Evolutionary conservation across 108 stramenopile species (phyloP).

Genomic region (Cyclotella kingstonii): DNA sequence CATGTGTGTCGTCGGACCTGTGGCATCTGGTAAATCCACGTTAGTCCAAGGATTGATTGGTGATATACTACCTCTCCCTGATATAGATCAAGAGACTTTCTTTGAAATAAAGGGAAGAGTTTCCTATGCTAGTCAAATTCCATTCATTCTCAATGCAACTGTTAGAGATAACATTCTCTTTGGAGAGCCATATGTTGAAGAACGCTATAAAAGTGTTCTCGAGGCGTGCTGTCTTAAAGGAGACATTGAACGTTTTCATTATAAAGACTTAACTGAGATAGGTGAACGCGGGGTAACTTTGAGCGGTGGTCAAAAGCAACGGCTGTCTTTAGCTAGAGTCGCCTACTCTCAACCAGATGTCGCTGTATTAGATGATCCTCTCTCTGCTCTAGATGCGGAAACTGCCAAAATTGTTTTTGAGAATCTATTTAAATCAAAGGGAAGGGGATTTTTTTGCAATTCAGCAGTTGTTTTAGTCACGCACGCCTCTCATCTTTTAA

Average conservation of each 20-base stretch:
- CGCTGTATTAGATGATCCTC: conserved; percentile 86
- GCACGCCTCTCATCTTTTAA: conserved; percentile 82
- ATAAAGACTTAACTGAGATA: conserved; percentile 80
- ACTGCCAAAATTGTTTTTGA: conserved; percentile 83
- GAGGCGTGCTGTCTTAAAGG: conserved; percentile 75
- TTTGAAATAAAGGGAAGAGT: conserved; percentile 44
- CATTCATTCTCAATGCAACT: conserved; percentile 93
- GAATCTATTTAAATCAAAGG: conserved; percentile 36
- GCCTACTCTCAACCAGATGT: conserved; percentile 75
- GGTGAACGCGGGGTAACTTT: conserved; percentile 94
- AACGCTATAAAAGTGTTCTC: conserved; percentile 79
- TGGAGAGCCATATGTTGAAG: conserved; percentile 68
- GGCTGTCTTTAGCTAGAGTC: conserved; percentile 72
- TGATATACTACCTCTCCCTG: conserved; percentile 41
- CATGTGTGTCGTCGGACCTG: conserved; percentile 51
- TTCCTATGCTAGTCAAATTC: conserved; percentile 88
- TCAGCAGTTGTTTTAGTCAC: conserved; percentile 83
- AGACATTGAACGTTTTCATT: conserved; percentile 63
- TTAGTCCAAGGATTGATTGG: conserved; percentile 74
- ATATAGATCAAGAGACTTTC: background rate
- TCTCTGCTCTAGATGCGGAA: conserved; percentile 89
- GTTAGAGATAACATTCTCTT: conserved; percentile 95
- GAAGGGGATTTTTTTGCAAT: conserved; percentile 40
- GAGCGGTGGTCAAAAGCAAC: conserved; percentile 82
- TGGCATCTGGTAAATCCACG: conserved; percentile 79